A percentile compares a stretch with the other conserved stretches of the same genome.
Conservation (phyloP, 1,284 basidiomycete species). For the Ceratorhiza oryzae-sativae region DNA sequence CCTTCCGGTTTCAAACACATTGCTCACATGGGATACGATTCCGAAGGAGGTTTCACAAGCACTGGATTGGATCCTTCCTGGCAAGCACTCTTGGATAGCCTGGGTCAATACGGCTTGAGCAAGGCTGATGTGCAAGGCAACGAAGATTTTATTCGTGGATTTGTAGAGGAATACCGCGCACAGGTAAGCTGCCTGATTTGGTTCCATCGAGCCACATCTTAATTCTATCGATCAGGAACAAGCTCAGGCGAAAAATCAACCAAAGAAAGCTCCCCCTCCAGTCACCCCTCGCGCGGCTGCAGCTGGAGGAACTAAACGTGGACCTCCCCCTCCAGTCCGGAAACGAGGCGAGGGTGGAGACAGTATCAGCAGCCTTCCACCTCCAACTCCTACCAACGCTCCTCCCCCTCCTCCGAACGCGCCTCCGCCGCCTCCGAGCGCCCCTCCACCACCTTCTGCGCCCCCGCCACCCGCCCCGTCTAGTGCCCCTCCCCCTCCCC, state of each 20-base stretch:
- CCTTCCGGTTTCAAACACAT: conserved; percentile 87
- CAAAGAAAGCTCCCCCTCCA: conserved; percentile 20
- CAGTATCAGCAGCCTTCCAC: conserved; percentile 39
- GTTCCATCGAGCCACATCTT: conserved; percentile 44
- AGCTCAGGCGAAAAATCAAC: conserved; percentile 8
- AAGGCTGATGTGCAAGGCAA: conserved; percentile 71
- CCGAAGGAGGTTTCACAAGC: conserved; percentile 85
- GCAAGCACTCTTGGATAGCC: conserved; percentile 76
- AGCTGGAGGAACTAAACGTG: conserved; percentile 10
- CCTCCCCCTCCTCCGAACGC: conserved; percentile 34
- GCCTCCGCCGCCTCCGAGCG: conserved; percentile 51
- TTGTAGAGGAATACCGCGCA: conserved; percentile 65
- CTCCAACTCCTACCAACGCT: conserved; percentile 47
- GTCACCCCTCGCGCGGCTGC: conserved; percentile 6
- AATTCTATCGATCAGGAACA: not conserved
- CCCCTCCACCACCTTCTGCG: conserved; percentile 46
- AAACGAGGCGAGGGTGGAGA: conserved; percentile 5
- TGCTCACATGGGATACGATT: conserved; percentile 94
- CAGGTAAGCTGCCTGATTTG: conserved; percentile 43
- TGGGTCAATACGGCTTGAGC: conserved; percentile 76
- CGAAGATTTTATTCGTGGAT: conserved; percentile 90
- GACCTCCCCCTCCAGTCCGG: conserved; percentile 22
- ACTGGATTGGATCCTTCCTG: conserved; percentile 93
- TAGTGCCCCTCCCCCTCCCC: conserved; percentile 42
- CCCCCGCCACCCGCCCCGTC: conserved; percentile 47